phyloP scores from a whole-genome alignment of 2,329 filamentous ascomycete genomes.

The Graphiopsis chlorocephala region DNA sequence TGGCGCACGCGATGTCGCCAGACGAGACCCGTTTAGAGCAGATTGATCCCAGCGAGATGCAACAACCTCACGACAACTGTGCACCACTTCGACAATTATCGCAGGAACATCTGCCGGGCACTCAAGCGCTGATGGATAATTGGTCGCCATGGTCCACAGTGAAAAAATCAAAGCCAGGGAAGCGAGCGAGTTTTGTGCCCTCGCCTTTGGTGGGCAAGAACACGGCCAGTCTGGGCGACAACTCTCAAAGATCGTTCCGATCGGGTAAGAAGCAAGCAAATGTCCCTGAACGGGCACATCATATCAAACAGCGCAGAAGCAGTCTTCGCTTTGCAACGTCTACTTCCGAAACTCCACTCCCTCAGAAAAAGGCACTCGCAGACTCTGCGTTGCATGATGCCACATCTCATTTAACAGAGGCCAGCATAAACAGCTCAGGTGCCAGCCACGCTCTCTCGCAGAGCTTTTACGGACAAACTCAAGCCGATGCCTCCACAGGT shows the following conservation, averaged over 20 bases:
- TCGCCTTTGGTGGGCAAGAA: background rate
- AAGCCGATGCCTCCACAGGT: background rate
- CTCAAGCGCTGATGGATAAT: constrained; percentile 44
- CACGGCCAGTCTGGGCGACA: background rate
- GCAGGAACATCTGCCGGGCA: constrained; percentile 37
- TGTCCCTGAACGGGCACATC: constrained; percentile 2
- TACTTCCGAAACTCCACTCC: constrained; percentile 18
- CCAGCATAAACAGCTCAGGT: background rate
- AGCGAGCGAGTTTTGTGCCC: constrained; percentile 9
- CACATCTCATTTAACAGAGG: background rate
- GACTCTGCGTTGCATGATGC: background rate
- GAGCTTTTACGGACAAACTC: background rate
- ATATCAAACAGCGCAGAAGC: constrained; percentile 20
- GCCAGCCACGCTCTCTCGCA: background rate
- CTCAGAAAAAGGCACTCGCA: background rate
- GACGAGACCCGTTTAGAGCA: constrained; percentile 27
- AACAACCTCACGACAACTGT: constrained; percentile 11
- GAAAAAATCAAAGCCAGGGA: constrained; percentile 35
- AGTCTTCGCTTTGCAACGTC: constrained; percentile 27
- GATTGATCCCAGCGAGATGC: background rate
- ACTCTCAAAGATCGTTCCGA: background rate
- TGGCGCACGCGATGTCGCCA: constrained; percentile 29
- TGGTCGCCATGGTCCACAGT: constrained; percentile 42
- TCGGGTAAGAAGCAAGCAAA: background rate
- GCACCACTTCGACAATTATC: constrained; percentile 23